These are phyloP conservation scores for Incumbomyces delicatus DNA, from an alignment of 2,329 filamentous ascomycete species.

Conservation along the genomic window DNA sequence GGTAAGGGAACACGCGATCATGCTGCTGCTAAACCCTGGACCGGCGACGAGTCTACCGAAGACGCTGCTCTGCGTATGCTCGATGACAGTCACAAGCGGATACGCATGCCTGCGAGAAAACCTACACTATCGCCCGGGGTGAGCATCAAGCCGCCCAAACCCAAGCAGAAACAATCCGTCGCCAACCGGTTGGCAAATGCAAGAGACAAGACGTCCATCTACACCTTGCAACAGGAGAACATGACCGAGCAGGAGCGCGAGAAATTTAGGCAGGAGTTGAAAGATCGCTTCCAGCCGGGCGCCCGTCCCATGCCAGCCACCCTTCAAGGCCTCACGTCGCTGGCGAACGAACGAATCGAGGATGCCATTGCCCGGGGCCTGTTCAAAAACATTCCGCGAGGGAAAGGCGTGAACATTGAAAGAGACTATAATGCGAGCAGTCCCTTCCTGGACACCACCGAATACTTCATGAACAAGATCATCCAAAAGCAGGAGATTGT, in stretches of 20 bases:
- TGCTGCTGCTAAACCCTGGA: slow-evolving; percentile 64
- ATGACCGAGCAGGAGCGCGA: slow-evolving; percentile 64
- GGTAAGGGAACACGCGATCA: slow-evolving; percentile 59
- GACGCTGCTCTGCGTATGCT: slow-evolving; percentile 78
- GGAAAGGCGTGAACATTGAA: slow-evolving; percentile 58
- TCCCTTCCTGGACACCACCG: slow-evolving; percentile 89
- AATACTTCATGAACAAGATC: slow-evolving; percentile 98
- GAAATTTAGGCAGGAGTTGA: slow-evolving; percentile 60
- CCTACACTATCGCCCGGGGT: slow-evolving; percentile 14
- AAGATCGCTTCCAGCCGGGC: slow-evolving; percentile 67
- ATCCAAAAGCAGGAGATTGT: slow-evolving; percentile 93
- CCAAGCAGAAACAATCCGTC: slow-evolving; percentile 34
- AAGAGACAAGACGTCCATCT: slow-evolving; percentile 48
- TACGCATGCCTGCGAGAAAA: slow-evolving; percentile 34
- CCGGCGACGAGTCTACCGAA: slow-evolving; percentile 61
- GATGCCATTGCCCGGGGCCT: slow-evolving; percentile 86
- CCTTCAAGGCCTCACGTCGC: slow-evolving; percentile 64
- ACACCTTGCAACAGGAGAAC: slow-evolving; percentile 43
- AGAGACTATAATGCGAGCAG: slow-evolving; percentile 73
- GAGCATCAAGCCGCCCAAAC: slow-evolving; percentile 35
- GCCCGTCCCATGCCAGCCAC: slow-evolving; percentile 66
- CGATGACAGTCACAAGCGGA: slow-evolving; percentile 50
- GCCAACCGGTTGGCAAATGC: slow-evolving; percentile 48
- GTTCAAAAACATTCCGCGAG: slow-evolving; percentile 74
- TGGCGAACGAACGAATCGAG: slow-evolving; percentile 89